These are phyloP conservation scores for Pichia sp. DNA, from an alignment of 1,139 yeast species.

Conservation along the genomic window DNA sequence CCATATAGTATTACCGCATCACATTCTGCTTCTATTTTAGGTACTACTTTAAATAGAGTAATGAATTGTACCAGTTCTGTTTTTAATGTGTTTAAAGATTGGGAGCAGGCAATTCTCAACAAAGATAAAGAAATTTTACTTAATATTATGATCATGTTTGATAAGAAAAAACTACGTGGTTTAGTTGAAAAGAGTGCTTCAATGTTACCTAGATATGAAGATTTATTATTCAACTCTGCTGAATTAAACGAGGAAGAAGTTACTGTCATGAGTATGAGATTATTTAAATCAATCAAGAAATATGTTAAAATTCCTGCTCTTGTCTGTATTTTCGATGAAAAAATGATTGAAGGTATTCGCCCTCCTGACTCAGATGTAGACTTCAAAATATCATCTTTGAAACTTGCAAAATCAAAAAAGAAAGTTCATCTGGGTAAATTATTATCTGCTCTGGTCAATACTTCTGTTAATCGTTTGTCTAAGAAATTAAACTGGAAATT, in stretches of 20 bases:
- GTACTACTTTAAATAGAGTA: constrained; percentile 67
- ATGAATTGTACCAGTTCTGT: constrained; percentile 60
- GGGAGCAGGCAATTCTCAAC: constrained; percentile 47
- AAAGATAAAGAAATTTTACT: constrained; percentile 55
- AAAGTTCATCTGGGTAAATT: constrained; percentile 38
- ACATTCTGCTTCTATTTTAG: constrained; percentile 65
- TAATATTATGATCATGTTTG: constrained; percentile 58
- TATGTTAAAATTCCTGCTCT: constrained; percentile 53
- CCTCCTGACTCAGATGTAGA: constrained; percentile 56
- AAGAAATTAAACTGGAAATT: constrained; percentile 64
- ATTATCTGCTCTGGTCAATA: constrained; percentile 39
- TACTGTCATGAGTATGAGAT: constrained; percentile 43
- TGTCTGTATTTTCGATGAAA: constrained; percentile 48
- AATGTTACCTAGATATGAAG: constrained; percentile 24
- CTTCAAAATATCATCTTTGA: constrained; percentile 49
- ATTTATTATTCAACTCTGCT: constrained; percentile 37
- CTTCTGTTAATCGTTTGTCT: constrained; percentile 34
- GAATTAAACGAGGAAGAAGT: constrained; percentile 54
- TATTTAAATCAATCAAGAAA: constrained; percentile 43
- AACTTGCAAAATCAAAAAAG: constrained; percentile 53
- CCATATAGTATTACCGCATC: constrained; percentile 63
- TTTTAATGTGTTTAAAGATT: constrained; percentile 44
- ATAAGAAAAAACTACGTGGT: constrained; percentile 43
- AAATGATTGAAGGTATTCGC: constrained; percentile 44
- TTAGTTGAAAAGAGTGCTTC: constrained; percentile 24